These are phyloP conservation scores for Oenanthe javanica DNA, from an alignment of 140 eudicot genomes.

Conservation along the genomic window DNA sequence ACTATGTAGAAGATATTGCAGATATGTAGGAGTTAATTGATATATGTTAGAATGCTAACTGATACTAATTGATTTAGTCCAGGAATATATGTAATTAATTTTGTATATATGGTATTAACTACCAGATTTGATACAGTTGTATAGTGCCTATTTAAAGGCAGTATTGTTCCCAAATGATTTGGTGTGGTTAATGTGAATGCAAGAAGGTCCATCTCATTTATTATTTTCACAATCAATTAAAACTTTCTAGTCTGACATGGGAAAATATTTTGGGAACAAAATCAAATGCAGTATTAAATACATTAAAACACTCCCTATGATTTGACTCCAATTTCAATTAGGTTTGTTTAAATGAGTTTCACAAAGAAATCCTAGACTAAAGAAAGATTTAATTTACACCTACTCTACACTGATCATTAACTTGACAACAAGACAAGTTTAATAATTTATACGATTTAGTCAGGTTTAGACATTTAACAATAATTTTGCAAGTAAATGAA, in stretches of 20 bases:
- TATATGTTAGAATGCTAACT: not conserved
- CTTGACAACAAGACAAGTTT: too few species aligned
- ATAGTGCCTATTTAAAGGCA: not conserved
- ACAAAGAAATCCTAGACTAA: not conserved
- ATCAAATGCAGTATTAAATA: not conserved
- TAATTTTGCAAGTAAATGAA: not conserved
- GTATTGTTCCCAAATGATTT: not conserved
- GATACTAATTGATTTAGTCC: not conserved
- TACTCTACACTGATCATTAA: not conserved
- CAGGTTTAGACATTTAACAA: not conserved
- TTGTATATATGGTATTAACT: not conserved
- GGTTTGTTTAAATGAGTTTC: not conserved
- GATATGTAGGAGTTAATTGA: not conserved
- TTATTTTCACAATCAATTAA: too few species aligned
- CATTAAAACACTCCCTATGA: not conserved
- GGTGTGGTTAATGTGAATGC: too few species aligned
- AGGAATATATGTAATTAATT: not conserved
- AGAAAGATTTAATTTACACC: not conserved
- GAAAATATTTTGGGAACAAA: too few species aligned
- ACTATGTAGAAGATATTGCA: not conserved
- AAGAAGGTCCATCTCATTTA: too few species aligned
- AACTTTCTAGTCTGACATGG: too few species aligned
- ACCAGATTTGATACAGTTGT: not conserved
- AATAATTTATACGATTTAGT: too few species aligned
- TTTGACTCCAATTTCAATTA: not conserved